phyloP scores from a whole-genome alignment of 2,329 filamentous ascomycete genomes.

The Paradendryphiella salina region DNA sequence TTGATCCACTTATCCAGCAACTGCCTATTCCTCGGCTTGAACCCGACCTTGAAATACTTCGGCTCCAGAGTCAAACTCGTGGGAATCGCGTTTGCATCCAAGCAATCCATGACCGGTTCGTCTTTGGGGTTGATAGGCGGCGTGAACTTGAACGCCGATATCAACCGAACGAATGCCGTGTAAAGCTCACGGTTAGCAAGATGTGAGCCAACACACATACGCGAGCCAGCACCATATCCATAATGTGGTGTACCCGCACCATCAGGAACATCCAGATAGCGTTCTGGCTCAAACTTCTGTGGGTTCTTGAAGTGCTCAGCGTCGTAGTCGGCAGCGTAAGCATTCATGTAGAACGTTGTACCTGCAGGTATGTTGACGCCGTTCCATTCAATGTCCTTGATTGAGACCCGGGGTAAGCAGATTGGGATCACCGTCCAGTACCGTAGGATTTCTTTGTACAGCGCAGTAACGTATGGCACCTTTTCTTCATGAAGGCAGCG shows the following conservation, averaged over 20 bases:
- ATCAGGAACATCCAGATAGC: constrained; percentile 61
- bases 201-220: constrained; percentile 55
- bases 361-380: constrained; percentile 70
- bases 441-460: constrained; percentile 77
- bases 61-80: constrained; percentile 56
- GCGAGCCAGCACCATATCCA: constrained; percentile 52
- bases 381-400: constrained; percentile 72
- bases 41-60: constrained; percentile 56
- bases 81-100: constrained; percentile 53
- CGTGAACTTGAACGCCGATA: constrained; percentile 53
- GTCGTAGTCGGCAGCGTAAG: constrained; percentile 76
- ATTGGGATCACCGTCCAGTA: constrained; percentile 82
- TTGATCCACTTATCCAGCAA: constrained; percentile 52
- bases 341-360: constrained; percentile 78
- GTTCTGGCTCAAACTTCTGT: constrained; percentile 67
- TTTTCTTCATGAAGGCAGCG: constrained; percentile 73
- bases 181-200: constrained; percentile 48
- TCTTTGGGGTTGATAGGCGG: constrained; percentile 48
- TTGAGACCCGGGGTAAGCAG: constrained; percentile 71
- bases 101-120: constrained; percentile 50
- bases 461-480: constrained; percentile 73
- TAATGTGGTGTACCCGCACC: constrained; percentile 55
- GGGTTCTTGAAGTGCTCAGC: constrained; percentile 67
- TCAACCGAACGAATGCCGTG: constrained; percentile 55
- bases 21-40: constrained; percentile 50